Evolutionary conservation across 2,329 filamentous ascomycete genomes (phyloP).

Genomic region (Colletotrichum magnum): DNA sequence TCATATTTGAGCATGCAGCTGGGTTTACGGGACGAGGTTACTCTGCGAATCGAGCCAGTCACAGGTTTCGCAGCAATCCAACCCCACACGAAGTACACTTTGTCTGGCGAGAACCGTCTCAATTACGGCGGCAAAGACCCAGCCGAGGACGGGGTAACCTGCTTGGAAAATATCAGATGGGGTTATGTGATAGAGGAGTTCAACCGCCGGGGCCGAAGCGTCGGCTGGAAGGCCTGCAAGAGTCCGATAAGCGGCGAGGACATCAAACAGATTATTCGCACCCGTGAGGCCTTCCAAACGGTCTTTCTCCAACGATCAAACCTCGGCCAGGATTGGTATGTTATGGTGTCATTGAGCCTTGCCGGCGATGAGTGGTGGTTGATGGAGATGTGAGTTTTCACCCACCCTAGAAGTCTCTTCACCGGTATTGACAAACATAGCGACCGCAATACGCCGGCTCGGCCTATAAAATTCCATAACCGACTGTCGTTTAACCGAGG

Average conservation of each 20-base stretch:
- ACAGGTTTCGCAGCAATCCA: constrained; percentile 83
- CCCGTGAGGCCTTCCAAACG: constrained; percentile 73
- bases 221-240: constrained; percentile 74
- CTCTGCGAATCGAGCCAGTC: constrained; percentile 80
- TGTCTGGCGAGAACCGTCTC: constrained; percentile 74
- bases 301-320: constrained; percentile 78
- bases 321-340: constrained; percentile 82
- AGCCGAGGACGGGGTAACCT: constrained; percentile 68
- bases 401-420: too few species aligned
- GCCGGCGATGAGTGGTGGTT: constrained; percentile 86
- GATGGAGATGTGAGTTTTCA: constrained; percentile 69
- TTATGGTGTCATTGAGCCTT: constrained; percentile 79
- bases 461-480: constrained; percentile 41
- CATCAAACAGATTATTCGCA: constrained; percentile 72
- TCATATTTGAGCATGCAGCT: constrained; percentile 80
- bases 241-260: constrained; percentile 66
- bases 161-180: constrained; percentile 74
- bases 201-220: constrained; percentile 69
- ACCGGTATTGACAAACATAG: constrained; percentile 41
- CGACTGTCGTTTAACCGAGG: constrained; percentile 59
- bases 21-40: constrained; percentile 71
- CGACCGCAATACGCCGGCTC: constrained; percentile 45
- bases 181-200: constrained; percentile 74
- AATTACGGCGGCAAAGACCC: constrained; percentile 71
- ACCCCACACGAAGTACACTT: constrained; percentile 71